phyloP scores from a whole-genome alignment of 441 rosid species.

The Manihot esculenta region DNA sequence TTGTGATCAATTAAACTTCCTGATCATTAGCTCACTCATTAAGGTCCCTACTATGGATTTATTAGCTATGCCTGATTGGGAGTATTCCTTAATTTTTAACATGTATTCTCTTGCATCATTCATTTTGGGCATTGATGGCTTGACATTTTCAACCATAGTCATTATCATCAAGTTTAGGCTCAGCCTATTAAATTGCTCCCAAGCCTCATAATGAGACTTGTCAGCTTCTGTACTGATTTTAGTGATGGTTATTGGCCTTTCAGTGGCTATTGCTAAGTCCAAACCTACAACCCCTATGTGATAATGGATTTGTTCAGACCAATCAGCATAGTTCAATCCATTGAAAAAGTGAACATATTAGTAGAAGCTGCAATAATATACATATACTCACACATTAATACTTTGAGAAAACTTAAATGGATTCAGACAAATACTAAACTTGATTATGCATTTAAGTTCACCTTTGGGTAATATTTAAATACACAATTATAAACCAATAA shows the following conservation, averaged over 20 bases:
- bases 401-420: neutral
- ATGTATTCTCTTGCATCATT: constrained; percentile 5
- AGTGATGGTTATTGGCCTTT: neutral
- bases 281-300: neutral
- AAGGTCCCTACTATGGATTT: neutral
- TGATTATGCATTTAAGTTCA: neutral
- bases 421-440: neutral
- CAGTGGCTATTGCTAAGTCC: neutral
- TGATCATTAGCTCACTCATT: neutral
- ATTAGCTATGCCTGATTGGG: neutral
- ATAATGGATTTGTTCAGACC: neutral
- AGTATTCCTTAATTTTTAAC: constrained; percentile 1
- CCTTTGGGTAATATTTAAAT: neutral
- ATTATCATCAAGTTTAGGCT: constrained; percentile 12
- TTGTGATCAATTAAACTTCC: neutral
- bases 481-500: neutral
- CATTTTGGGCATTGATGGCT: neutral
- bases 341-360: neutral
- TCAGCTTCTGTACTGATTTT: neutral
- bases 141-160: constrained; percentile 2
- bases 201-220: neutral
- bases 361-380: neutral
- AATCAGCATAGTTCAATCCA: neutral
- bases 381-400: neutral
- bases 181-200: neutral